Conservation (phyloP, 1,284 basidiomycete species). For the Inonotus obliquus region DNA sequence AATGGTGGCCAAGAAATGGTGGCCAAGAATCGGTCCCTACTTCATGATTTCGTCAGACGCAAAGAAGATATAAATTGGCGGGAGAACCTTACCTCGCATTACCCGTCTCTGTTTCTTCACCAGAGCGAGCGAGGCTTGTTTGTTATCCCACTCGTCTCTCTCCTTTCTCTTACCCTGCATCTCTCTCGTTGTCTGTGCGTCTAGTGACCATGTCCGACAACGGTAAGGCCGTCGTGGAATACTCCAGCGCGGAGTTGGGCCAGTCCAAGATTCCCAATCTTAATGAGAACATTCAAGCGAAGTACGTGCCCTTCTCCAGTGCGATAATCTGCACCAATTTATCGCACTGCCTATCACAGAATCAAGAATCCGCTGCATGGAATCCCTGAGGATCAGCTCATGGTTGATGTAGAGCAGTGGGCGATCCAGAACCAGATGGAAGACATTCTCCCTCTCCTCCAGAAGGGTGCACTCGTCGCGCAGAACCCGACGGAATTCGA, state of each 20-base stretch:
- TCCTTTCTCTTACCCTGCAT: background rate
- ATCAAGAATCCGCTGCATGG: conserved; percentile 57
- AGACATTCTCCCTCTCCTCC: conserved; percentile 46
- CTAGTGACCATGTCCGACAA: background rate
- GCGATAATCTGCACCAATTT: background rate
- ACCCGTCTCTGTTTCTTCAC: background rate
- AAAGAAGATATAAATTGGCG: background rate
- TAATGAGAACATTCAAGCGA: background rate
- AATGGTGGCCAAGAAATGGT: background rate
- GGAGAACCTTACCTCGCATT: background rate
- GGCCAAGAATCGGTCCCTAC: background rate
- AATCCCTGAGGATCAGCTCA: conserved; percentile 50
- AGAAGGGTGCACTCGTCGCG: conserved; percentile 63
- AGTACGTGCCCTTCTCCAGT: background rate
- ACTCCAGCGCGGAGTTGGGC: background rate
- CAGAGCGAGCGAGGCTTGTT: background rate
- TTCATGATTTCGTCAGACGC: background rate
- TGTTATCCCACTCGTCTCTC: background rate
- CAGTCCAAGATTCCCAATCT: background rate
- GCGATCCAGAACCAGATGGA: conserved; percentile 46
- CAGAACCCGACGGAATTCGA: conserved; percentile 54
- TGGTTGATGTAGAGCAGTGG: conserved; percentile 53
- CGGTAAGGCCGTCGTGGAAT: background rate
- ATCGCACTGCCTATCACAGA: conserved; percentile 25
- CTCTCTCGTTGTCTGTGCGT: background rate